phyloP scores from a whole-genome alignment of 2,329 filamentous ascomycete genomes.

The Fusarium continuum region DNA sequence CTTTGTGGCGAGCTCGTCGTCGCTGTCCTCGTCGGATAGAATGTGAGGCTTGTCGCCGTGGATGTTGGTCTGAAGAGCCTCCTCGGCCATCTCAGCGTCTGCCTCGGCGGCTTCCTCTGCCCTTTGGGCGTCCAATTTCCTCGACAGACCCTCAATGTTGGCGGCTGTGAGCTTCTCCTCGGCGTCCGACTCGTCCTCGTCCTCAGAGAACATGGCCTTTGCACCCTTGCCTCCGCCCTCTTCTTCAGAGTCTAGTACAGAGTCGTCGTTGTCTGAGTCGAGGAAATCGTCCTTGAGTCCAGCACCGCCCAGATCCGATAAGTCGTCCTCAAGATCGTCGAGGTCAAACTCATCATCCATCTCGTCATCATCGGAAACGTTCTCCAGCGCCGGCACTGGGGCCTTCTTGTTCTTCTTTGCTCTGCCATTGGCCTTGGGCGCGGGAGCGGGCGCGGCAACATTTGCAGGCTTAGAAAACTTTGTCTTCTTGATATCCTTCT shows the following conservation, averaged over 20 bases:
- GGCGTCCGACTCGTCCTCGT: slow-evolving; percentile 86
- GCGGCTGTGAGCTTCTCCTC: slow-evolving; percentile 93
- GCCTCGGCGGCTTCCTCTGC: slow-evolving; percentile 84
- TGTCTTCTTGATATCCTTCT: slow-evolving; percentile 45
- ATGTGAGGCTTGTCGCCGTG: slow-evolving; percentile 76
- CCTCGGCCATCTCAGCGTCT: slow-evolving; percentile 85
- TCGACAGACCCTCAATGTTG: slow-evolving; percentile 92
- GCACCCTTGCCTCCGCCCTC: slow-evolving; percentile 59
- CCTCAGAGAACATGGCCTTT: slow-evolving; percentile 87
- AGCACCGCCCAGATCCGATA: slow-evolving; percentile 50
- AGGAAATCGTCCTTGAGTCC: slow-evolving; percentile 68
- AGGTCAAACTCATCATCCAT: slow-evolving; percentile 54
- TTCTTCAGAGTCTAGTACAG: slow-evolving; percentile 77
- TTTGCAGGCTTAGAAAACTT: slow-evolving; percentile 50
- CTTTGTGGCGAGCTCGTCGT: slow-evolving; percentile 67
- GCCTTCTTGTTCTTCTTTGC: slow-evolving; percentile 47
- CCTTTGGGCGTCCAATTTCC: slow-evolving; percentile 80
- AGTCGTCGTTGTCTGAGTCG: slow-evolving; percentile 64
- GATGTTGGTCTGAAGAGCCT: slow-evolving; percentile 92
- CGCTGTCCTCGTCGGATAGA: slow-evolving; percentile 69
- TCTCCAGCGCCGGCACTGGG: slow-evolving; percentile 55
- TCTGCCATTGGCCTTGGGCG: slow-evolving; percentile 41
- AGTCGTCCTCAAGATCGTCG: slow-evolving; percentile 57
- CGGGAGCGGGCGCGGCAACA: slow-evolving; percentile 40
- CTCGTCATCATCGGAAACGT: slow-evolving; percentile 54